Percentiles rank a stretch among this genome's conserved stretches.
Evolutionary conservation across 208 protist genomes (phyloP).

Genomic region (Sergeia podlipaevii): DNA sequence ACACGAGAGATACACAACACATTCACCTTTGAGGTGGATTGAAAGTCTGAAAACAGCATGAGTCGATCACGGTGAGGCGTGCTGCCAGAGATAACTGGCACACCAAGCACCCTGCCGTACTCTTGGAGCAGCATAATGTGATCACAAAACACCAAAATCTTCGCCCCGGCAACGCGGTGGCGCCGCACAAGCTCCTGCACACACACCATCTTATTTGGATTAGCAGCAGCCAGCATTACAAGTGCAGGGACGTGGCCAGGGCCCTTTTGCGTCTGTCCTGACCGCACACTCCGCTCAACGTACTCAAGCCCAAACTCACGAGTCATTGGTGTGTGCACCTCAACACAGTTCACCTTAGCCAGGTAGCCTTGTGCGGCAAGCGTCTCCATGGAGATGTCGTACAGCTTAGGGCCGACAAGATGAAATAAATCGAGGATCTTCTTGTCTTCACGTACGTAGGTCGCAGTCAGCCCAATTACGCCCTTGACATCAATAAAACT

Average conservation of each 20-base stretch:
- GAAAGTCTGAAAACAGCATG: constrained; percentile 93
- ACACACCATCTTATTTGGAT: constrained; percentile 90
- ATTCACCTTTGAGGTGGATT: constrained; percentile 85
- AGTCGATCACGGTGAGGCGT: constrained; percentile 92
- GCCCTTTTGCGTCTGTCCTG: constrained; percentile 9
- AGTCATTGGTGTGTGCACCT: constrained; percentile 98
- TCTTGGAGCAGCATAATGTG: constrained; percentile 95
- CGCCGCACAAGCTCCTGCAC: constrained; percentile 91
- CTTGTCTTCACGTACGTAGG: constrained; percentile 96
- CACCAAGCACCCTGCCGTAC: constrained; percentile 89
- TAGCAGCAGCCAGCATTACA: constrained; percentile 77
- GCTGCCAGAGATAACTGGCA: constrained; percentile 93
- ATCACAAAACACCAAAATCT: constrained; percentile 99
- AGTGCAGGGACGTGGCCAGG: constrained; percentile 29
- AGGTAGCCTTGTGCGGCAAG: constrained; percentile 94
- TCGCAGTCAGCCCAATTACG: constrained; percentile 98
- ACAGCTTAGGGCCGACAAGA: constrained; percentile 99
- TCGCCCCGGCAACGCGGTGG: constrained; percentile 92
- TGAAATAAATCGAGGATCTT: constrained; percentile 98
- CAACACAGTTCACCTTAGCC: constrained; percentile 97
- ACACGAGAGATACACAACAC: constrained; percentile 97
- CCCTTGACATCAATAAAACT: constrained; percentile 92
- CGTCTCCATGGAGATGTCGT: constrained; percentile 99
- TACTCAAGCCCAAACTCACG: constrained; percentile 93
- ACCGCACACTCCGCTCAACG: constrained; percentile 51